A percentile compares a stretch with the other conserved stretches of the same genome.
phyloP scores from a whole-genome alignment of 2,329 filamentous ascomycete genomes.

The Macrophomina phaseolina region DNA sequence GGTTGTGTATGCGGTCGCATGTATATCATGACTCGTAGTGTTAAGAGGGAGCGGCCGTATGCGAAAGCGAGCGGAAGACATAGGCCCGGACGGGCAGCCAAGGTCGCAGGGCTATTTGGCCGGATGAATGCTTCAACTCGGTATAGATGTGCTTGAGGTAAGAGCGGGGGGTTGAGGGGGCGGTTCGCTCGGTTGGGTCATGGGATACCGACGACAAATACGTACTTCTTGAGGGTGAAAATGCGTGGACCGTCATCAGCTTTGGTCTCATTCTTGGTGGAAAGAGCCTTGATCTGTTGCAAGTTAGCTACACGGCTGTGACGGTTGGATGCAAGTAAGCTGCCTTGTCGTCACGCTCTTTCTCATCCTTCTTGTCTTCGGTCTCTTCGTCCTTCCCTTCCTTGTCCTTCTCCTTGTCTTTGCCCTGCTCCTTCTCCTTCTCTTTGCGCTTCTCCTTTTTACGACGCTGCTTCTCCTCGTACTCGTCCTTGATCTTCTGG shows the following conservation, averaged over 20 bases:
- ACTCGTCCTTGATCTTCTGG: constrained; percentile 56
- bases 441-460: constrained; percentile 58
- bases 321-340: constrained; percentile 7
- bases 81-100: constrained; percentile 1
- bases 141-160: constrained; percentile 4
- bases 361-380: constrained; percentile 69
- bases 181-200: not conserved
- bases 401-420: constrained; percentile 54
- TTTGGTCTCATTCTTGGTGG: constrained; percentile 51
- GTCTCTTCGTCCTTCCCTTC: constrained; percentile 70
- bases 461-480: constrained; percentile 61
- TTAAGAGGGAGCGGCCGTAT: not conserved
- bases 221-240: constrained; percentile 81
- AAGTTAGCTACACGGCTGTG: not conserved
- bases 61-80: constrained; percentile 4
- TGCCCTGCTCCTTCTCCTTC: constrained; percentile 51
- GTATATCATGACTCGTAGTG: not conserved
- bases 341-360: constrained; percentile 66
- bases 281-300: constrained; percentile 53
- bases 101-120: not conserved
- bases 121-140: constrained; percentile 2
- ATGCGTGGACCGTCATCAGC: constrained; percentile 75
- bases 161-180: not conserved
- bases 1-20: not conserved
- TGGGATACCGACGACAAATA: constrained; percentile 14